Conservation (phyloP, 345 rosid species). For the Gossypium australe region DNA sequence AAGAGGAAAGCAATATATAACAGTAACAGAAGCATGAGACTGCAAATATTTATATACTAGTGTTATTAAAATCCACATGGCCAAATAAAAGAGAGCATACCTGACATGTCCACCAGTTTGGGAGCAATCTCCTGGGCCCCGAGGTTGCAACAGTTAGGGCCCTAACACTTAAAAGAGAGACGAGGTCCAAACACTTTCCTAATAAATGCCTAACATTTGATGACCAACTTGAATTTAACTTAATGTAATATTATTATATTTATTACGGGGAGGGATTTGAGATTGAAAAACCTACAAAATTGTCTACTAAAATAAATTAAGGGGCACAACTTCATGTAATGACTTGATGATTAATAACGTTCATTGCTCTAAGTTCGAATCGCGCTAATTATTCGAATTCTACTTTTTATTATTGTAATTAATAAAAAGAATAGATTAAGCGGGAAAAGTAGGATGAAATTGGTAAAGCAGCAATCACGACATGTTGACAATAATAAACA, state of each 20-base stretch:
- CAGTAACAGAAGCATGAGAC: neutral
- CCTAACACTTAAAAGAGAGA: neutral
- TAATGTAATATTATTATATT: too few relatives aligned
- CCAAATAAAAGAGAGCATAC: constrained; percentile 7
- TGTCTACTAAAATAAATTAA: too few relatives aligned
- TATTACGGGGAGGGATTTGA: neutral
- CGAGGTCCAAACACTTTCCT: neutral
- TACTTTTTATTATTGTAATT: too few relatives aligned
- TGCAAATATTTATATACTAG: neutral
- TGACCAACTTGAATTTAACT: too few relatives aligned
- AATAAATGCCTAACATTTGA: neutral
- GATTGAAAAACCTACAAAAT: neutral
- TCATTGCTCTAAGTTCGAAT: too few relatives aligned
- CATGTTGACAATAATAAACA: neutral
- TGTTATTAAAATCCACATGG: neutral
- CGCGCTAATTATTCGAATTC: accelerated
- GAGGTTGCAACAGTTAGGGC: constrained; percentile 15
- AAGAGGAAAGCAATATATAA: constrained; percentile 12
- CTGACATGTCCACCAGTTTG: constrained; percentile 15
- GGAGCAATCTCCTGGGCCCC: neutral
- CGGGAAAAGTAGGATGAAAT: neutral
- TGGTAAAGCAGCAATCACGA: neutral
- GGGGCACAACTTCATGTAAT: too few relatives aligned
- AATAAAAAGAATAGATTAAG: neutral
- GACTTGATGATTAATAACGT: accelerated